A percentile compares a stretch with the other conserved stretches of the same genome.
phyloP scores from a whole-genome alignment of 2,329 filamentous ascomycete species.

The Elsinoe fawcettii region DNA sequence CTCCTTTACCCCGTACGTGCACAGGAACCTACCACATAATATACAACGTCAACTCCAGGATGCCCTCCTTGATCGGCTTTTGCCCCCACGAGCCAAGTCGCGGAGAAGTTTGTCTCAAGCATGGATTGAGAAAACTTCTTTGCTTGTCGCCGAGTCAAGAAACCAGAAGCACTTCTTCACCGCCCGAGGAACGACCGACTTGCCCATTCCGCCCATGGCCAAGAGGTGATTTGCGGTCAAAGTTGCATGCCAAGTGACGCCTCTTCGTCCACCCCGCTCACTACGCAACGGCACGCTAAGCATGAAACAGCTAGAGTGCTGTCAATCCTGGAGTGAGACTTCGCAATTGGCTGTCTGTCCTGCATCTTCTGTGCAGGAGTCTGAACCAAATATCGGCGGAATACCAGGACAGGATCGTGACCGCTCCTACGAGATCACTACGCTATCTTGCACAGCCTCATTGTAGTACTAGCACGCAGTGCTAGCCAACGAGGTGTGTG shows the following conservation, averaged over 20 bases:
- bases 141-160: conserved; percentile 7
- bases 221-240: neutral
- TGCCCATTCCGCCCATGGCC: conserved; percentile 8
- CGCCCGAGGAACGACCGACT: neutral
- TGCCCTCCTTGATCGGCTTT: neutral
- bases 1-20: neutral
- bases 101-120: neutral
- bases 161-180: neutral
- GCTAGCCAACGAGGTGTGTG: neutral
- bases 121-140: neutral
- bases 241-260: conserved; percentile 5
- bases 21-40: neutral
- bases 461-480: neutral
- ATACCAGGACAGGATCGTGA: neutral
- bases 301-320: neutral
- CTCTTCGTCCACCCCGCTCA: conserved; percentile 10
- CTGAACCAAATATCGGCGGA: conserved; percentile 3
- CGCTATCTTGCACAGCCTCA: conserved; percentile 6
- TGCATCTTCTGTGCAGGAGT: neutral
- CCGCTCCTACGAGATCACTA: neutral
- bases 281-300: neutral
- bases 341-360: neutral
- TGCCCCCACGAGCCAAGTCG: conserved; percentile 6
- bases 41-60: neutral
- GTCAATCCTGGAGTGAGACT: neutral